These are phyloP conservation scores for Diaporthe sp. DNA, from an alignment of 2,329 filamentous ascomycete species.

Conservation along the genomic window DNA sequence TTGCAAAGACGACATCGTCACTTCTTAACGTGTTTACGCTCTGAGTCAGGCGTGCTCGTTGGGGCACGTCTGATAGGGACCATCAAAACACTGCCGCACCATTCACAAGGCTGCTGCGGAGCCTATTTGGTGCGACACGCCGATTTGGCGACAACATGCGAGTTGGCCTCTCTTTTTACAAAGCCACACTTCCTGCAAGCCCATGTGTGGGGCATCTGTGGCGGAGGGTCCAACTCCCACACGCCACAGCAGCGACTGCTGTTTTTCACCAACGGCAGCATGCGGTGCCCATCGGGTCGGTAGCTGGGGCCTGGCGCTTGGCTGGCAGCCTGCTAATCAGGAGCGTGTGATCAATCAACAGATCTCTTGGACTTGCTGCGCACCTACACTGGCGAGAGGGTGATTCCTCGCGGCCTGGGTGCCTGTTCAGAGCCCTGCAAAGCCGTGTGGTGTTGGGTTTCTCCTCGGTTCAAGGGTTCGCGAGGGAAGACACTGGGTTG, in stretches of 20 bases:
- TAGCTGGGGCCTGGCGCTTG: slow-evolving; percentile 30
- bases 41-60: neutral
- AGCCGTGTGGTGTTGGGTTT: slow-evolving; percentile 30
- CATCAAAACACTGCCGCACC: slow-evolving; percentile 23
- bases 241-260: slow-evolving; percentile 25
- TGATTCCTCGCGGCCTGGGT: slow-evolving; percentile 23
- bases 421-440: slow-evolving; percentile 15
- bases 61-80: slow-evolving; percentile 7
- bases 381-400: neutral
- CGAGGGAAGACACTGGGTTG: slow-evolving; percentile 19
- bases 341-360: slow-evolving; percentile 14
- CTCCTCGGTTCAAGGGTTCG: slow-evolving; percentile 10
- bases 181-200: slow-evolving; percentile 11
- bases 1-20: slow-evolving; percentile 29
- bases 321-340: slow-evolving; percentile 13
- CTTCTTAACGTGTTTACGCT: slow-evolving; percentile 4
- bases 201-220: slow-evolving; percentile 29
- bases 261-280: slow-evolving; percentile 21
- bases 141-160: slow-evolving; percentile 27
- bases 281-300: slow-evolving; percentile 28
- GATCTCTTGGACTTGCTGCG: slow-evolving; percentile 10
- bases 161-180: slow-evolving; percentile 7
- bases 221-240: slow-evolving; percentile 27
- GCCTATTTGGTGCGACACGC: slow-evolving; percentile 20
- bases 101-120: slow-evolving; percentile 20